Evolutionary conservation across 805 yeast genomes (phyloP).

Genomic region (Metschnikowia baotianmanensis): DNA sequence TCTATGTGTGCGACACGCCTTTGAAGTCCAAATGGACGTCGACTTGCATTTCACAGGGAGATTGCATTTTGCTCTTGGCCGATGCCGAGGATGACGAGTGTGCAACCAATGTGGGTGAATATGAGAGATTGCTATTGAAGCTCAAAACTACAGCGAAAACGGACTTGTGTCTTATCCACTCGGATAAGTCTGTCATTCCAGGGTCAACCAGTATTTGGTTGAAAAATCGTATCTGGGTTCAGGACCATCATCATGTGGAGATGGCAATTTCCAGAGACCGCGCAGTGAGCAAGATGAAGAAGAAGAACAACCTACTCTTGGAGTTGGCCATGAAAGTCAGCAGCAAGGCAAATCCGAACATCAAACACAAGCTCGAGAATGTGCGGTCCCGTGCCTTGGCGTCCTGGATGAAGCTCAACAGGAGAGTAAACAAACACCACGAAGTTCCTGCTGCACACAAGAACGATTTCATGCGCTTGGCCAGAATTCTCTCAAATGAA

Average conservation of each 20-base stretch:
- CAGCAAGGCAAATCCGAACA: slow-evolving; percentile 32
- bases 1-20: slow-evolving; percentile 85
- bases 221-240: slow-evolving; percentile 84
- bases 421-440: slow-evolving; percentile 21
- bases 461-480: slow-evolving; percentile 84
- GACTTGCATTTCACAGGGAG: slow-evolving; percentile 93
- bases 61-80: slow-evolving; percentile 85
- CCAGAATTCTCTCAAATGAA: slow-evolving; percentile 85
- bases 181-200: slow-evolving; percentile 76
- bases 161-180: slow-evolving; percentile 80
- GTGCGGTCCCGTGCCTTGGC: slow-evolving; percentile 31
- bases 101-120: slow-evolving; percentile 76
- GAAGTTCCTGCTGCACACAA: slow-evolving; percentile 20
- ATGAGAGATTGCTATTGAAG: slow-evolving; percentile 71
- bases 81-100: slow-evolving; percentile 64
- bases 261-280: slow-evolving; percentile 43
- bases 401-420: slow-evolving; percentile 27
- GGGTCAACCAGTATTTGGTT: slow-evolving; percentile 88
- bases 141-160: slow-evolving; percentile 83
- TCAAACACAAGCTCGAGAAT: slow-evolving; percentile 31
- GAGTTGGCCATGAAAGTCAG: slow-evolving; percentile 38
- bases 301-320: slow-evolving; percentile 27
- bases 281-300: slow-evolving; percentile 15
- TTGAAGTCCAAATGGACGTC: slow-evolving; percentile 85
- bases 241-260: slow-evolving; percentile 89